phyloP scores from a whole-genome alignment of 352 stramenopile species.

The Pythium insidiosum region DNA sequence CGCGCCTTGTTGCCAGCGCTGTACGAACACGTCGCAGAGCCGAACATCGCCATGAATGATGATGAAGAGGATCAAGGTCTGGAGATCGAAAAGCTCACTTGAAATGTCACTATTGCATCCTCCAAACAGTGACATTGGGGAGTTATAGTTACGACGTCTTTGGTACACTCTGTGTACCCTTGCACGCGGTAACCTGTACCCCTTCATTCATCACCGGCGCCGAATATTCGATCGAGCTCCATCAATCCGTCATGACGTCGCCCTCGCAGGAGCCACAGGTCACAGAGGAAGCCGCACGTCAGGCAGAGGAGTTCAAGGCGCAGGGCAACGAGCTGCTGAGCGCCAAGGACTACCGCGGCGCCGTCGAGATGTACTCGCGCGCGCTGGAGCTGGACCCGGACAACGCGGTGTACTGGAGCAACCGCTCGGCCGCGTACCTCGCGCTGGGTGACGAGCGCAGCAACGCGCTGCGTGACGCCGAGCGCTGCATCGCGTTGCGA shows the following conservation, averaged over 20 bases:
- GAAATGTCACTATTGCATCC: neutral
- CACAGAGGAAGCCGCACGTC: constrained; percentile 41
- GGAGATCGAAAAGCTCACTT: constrained; percentile 4
- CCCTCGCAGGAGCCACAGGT: constrained; percentile 11
- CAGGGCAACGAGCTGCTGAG: constrained; percentile 73
- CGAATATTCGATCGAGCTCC: neutral
- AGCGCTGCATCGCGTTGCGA: constrained; percentile 67
- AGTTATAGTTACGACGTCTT: too few species aligned
- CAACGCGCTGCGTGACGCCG: constrained; percentile 72
- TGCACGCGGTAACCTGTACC: neutral
- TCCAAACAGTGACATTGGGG: neutral
- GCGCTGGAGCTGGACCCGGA: constrained; percentile 79
- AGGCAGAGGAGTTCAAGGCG: constrained; percentile 79
- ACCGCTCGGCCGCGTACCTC: constrained; percentile 77
- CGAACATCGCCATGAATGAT: constrained; percentile 8
- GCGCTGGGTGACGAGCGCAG: constrained; percentile 70
- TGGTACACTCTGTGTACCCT: too few species aligned
- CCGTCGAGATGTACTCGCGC: constrained; percentile 79
- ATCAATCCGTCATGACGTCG: neutral
- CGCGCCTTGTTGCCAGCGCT: constrained; percentile 12
- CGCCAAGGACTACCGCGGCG: constrained; percentile 44
- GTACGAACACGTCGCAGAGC: constrained; percentile 13
- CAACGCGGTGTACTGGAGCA: constrained; percentile 83
- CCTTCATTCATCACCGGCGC: neutral
- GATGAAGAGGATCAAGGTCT: neutral